A percentile compares a stretch with the other conserved stretches of the same genome.
phyloP scores from a whole-genome alignment of 1,284 basidiomycete genomes.

The Cryptococcus hybrid region DNA sequence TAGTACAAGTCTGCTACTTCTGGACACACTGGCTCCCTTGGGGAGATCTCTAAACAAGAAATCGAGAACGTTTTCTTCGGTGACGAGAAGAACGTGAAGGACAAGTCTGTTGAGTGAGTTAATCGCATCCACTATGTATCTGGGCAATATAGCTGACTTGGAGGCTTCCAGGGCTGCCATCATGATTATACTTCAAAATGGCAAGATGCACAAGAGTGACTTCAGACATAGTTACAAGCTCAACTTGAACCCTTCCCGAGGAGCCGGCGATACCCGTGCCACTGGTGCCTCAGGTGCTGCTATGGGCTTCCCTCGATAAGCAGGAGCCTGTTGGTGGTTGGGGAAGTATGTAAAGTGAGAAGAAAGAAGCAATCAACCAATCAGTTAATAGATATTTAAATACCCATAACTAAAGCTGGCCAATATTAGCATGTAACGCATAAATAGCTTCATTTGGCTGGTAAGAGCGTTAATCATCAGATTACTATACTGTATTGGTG shows the following conservation, averaged over 20 bases:
- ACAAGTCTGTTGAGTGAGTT: slow-evolving; percentile 47
- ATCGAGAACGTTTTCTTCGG: slow-evolving; percentile 45
- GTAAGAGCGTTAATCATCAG: too few relatives aligned
- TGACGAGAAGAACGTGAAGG: slow-evolving; percentile 44
- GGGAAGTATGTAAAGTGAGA: neutral
- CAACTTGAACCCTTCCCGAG: slow-evolving; percentile 41
- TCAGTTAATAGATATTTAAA: neutral
- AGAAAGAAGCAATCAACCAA: neutral
- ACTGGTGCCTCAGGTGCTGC: slow-evolving; percentile 13
- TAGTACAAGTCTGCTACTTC: slow-evolving; percentile 41
- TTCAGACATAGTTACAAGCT: slow-evolving; percentile 25
- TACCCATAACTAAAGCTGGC: neutral
- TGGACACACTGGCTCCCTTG: slow-evolving; percentile 42
- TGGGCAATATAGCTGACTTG: neutral
- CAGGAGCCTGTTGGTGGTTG: too few relatives aligned
- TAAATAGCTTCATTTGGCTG: neutral
- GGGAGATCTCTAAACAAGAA: slow-evolving; percentile 44
- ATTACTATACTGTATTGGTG: too few relatives aligned
- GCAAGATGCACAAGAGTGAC: slow-evolving; percentile 29
- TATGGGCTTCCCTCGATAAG: too few relatives aligned
- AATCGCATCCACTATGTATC: neutral
- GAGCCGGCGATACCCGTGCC: slow-evolving; percentile 28
- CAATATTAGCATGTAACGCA: neutral
- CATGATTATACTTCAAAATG: slow-evolving; percentile 41
- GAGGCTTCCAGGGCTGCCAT: slow-evolving; percentile 37